Percentiles rank a stretch among this genome's conserved stretches.
Evolutionary conservation across 1,139 yeast species (phyloP).

Genomic region (Debaryomycetaceae sp.): DNA sequence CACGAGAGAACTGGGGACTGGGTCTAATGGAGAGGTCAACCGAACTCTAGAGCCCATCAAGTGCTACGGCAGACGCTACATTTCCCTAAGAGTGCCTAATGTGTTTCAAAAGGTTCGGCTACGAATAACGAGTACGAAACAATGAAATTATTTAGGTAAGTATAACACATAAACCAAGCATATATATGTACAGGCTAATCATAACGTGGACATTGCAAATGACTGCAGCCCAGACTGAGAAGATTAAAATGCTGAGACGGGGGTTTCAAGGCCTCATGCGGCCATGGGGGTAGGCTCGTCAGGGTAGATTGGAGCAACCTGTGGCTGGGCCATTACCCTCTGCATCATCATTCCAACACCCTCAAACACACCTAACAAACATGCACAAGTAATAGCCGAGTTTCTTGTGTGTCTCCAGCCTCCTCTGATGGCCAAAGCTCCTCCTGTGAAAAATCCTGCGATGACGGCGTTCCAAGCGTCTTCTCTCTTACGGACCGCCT

Average conservation of each 20-base stretch:
- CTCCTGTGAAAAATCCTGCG: constrained; percentile 99
- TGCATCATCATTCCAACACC: constrained; percentile 98
- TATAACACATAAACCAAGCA: background rate
- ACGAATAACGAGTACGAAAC: no score
- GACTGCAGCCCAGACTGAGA: background rate
- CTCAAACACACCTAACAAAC: constrained; percentile 92
- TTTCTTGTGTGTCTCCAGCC: constrained; percentile 97
- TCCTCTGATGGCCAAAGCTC: constrained; percentile 95
- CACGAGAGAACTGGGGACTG: no score
- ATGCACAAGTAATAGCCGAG: constrained; percentile 96
- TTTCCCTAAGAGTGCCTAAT: no score
- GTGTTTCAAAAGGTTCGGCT: no score
- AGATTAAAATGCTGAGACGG: no score
- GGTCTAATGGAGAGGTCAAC: no score
- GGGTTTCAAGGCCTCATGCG: constrained; percentile 24
- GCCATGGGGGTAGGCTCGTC: constrained; percentile 53
- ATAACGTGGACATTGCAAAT: background rate
- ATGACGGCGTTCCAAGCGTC: constrained; percentile 98
- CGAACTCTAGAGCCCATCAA: no score
- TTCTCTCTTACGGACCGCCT: constrained; percentile 94
- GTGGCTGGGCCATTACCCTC: constrained; percentile 86
- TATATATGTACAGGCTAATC: background rate
- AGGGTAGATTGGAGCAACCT: constrained; percentile 74
- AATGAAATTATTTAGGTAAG: no score
- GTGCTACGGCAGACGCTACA: no score